These are phyloP conservation scores for Musa acuminata DNA, from an alignment of 176 grass and related monocot genomes.

Conservation along the genomic window DNA sequence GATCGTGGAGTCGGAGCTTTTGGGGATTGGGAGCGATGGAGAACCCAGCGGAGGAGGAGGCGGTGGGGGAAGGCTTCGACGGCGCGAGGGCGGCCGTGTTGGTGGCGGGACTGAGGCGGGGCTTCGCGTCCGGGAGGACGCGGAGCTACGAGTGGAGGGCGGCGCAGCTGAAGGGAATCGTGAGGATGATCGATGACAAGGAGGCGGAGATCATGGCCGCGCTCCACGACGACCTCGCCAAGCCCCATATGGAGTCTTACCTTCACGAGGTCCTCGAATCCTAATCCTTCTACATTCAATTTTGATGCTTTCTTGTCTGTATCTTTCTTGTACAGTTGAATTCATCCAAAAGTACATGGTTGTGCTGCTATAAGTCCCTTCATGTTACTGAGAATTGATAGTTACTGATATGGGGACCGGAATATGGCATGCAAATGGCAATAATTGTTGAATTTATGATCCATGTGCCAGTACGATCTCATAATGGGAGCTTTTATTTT, in stretches of 20 bases:
- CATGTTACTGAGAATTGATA: not conserved
- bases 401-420: not conserved
- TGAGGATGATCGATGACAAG: constrained; percentile 55
- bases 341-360: not conserved
- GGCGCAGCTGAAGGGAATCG: constrained; percentile 46
- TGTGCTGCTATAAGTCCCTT: not conserved
- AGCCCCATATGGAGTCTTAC: constrained; percentile 66
- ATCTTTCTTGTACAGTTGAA: too few species aligned
- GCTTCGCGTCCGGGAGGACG: constrained; percentile 56
- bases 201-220: constrained; percentile 60
- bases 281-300: not conserved
- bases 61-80: not conserved
- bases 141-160: constrained; percentile 57
- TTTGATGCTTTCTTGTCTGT: not conserved
- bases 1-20: not conserved
- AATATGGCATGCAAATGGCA: not conserved
- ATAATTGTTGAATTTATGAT: not conserved
- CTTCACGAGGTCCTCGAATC: constrained; percentile 55
- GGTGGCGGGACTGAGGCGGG: constrained; percentile 30
- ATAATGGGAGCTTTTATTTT: not conserved
- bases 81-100: constrained; percentile 24
- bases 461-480: not conserved
- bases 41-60: not conserved
- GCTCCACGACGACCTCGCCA: constrained; percentile 64
- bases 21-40: not conserved